Evolutionary conservation across 208 protist species (phyloP).

Genomic region (Phytomonas sp.): DNA sequence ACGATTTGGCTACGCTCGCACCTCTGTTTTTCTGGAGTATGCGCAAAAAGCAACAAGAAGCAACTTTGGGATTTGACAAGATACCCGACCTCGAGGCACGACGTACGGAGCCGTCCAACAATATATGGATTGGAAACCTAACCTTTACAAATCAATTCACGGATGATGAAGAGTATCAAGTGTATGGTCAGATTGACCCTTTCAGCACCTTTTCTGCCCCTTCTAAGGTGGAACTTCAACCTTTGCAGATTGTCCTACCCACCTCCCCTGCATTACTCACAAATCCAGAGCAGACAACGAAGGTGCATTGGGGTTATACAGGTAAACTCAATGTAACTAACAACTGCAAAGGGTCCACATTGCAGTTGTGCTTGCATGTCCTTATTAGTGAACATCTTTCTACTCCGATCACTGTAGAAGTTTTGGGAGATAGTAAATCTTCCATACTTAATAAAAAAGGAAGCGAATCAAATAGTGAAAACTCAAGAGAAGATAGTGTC

Average conservation of each 20-base stretch:
- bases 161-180: slow-evolving; percentile 64
- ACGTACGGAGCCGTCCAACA: slow-evolving; percentile 31
- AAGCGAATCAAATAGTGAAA: neutral
- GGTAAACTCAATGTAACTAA: neutral
- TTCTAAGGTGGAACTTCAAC: slow-evolving; percentile 17
- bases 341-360: neutral
- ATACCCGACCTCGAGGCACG: slow-evolving; percentile 43
- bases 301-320: neutral
- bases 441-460: neutral
- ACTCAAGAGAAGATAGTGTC: neutral
- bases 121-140: slow-evolving; percentile 73
- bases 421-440: neutral
- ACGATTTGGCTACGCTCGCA: slow-evolving; percentile 38
- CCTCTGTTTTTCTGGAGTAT: slow-evolving; percentile 33
- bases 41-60: neutral
- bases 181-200: slow-evolving; percentile 55
- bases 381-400: neutral
- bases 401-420: neutral
- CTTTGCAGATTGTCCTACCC: slow-evolving; percentile 11
- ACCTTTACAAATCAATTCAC: slow-evolving; percentile 56
- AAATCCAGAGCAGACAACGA: neutral
- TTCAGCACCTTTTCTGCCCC: slow-evolving; percentile 66
- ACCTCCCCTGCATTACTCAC: neutral
- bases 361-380: neutral
- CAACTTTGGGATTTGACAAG: slow-evolving; percentile 26